Evolutionary conservation across 116 monocot species (phyloP), one percentile per base, ranked within the genome.

Genomic region (Dioscorea cayenensis): DNA sequence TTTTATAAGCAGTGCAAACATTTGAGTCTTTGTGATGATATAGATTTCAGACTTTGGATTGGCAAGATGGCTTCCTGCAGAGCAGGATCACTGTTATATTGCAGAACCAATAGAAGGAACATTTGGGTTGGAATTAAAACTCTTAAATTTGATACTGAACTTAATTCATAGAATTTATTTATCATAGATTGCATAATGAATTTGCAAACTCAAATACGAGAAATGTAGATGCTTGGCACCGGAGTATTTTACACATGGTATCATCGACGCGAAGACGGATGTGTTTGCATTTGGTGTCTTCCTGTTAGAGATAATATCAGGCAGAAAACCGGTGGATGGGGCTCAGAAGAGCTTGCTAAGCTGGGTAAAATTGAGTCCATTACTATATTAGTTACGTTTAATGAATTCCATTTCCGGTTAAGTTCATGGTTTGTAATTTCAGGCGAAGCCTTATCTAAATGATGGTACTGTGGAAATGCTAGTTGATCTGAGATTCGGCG

Each of bases 41-140:
- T 71, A 93, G 87, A 87, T 94, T 76, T 89, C 90, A 14, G 87
- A 94, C 48, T 94, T 94, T 62, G 94, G 94, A 43, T 85, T 94
- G n/a, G 94, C 88, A 27, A 88, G 66, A 70, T 90, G 90, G 94
- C 77, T 87, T 21, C 90, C 90, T 14, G 73, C 83, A 3, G 81
- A 88, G 59, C 90, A 87, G 85, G 76, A 70, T 36, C 77, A 90
- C 74, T 84, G 87, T 13, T 80, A 83, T 2, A 81, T 90, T 28
- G 83, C 76, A 43, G 43, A 43, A n/a, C 84, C 85, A 4, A 90
- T 94, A 5, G 90, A 90, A 85, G 94, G 94, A 25, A 94, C 94
- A 69, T 84, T 94, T 49, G 90, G 94, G 94, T 94, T 17, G 1
- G 79, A 72, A 36, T 32, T 32, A 32, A 32, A 28, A n/a, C 49